Evolutionary conservation across 176 grass and related monocot species (phyloP).

Genomic region (Microstegium vimineum): DNA sequence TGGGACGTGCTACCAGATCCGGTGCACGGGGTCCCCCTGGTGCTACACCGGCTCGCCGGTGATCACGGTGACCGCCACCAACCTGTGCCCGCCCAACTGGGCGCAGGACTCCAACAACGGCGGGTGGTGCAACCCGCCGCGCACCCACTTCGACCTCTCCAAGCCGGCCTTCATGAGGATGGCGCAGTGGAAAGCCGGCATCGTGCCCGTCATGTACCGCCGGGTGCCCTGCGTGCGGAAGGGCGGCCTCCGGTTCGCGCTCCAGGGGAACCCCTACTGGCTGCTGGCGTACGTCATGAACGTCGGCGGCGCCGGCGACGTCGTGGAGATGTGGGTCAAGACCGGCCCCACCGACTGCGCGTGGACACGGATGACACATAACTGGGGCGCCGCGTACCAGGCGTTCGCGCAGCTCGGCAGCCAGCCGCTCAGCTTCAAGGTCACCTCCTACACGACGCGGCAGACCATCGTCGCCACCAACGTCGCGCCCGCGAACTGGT

Average conservation of each 20-base stretch:
- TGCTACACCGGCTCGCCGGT: conserved; percentile 63
- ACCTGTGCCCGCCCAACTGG: conserved; percentile 89
- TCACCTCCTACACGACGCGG: conserved; percentile 57
- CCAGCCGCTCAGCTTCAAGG: conserved; percentile 61
- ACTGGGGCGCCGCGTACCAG: conserved; percentile 70
- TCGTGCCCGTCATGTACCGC: conserved; percentile 85
- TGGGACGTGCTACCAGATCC: conserved; percentile 72
- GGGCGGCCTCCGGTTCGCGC: conserved; percentile 45
- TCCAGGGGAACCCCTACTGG: conserved; percentile 73
- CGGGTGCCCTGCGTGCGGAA: conserved; percentile 53
- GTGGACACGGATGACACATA: conserved; percentile 68
- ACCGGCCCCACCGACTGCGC: background rate
- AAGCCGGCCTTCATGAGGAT: conserved; percentile 84
- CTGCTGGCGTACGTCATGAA: conserved; percentile 70
- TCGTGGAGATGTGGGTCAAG: conserved; percentile 52
- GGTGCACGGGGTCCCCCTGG: conserved; percentile 36
- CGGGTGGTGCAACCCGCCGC: conserved; percentile 89
- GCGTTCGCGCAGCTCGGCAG: conserved; percentile 58
- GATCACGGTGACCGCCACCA: conserved; percentile 71
- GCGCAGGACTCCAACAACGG: conserved; percentile 53
- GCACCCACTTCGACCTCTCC: conserved; percentile 75
- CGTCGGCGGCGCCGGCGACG: conserved; percentile 59
- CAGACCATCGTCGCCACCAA: conserved; percentile 48
- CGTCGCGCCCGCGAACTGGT: conserved; percentile 57
- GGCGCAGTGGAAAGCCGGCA: conserved; percentile 56